Base-by-base conservation (phyloP, 2,329 filamentous ascomycete species). In the Neofusicoccum parvum region DNA sequence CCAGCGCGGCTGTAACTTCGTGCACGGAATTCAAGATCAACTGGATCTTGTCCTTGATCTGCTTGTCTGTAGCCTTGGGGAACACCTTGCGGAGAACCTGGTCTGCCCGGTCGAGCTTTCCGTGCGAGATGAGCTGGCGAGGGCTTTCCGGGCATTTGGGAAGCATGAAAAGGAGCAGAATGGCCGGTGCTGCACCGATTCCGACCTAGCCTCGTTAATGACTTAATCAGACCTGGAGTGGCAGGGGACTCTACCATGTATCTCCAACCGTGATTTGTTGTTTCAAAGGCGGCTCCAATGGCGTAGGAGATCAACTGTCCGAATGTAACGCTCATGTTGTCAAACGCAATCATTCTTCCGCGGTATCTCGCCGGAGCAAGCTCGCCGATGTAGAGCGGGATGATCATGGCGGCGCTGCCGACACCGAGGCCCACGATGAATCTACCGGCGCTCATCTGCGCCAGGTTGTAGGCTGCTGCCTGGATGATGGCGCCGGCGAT, bases 81-180 rank as follows among this genome's bases (percentile, higher is more conserved):
- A 79, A 80, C 69, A 76, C 76, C 59, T 77, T 75, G 14, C 73
- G 68, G 65, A 80, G 74, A 46, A 75, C 73, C 51, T 70, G 65
- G 7, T 74, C 74, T 11, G 75, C 75, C 64, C 79, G 43, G 2
- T 75, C 72, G 7, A 72, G 48, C 7, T 72, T 72, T 14, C 73
- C 73, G 54, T 79, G 74, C 70, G 76, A 77, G 69, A 79, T 75
- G 48, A 79, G 72, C 72, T 78, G 76, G 23, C 77, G 72, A 12
- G 77, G 77, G 15, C 74, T 76, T 53, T 74, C 76, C 0, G 77
- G 77, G 62, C 75, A 76, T n/a, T 73, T 68, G 27, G 72, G 71
- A 9, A 78, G 69, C 3, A 78, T 72, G n/a, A 67, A 66, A 36
- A 69, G 75, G 5, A 79, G 74, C 2, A 76, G 58, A 36, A 79